Base-by-base conservation (phyloP, 768 basidiomycete species). In the Calocybe indica region DNA sequence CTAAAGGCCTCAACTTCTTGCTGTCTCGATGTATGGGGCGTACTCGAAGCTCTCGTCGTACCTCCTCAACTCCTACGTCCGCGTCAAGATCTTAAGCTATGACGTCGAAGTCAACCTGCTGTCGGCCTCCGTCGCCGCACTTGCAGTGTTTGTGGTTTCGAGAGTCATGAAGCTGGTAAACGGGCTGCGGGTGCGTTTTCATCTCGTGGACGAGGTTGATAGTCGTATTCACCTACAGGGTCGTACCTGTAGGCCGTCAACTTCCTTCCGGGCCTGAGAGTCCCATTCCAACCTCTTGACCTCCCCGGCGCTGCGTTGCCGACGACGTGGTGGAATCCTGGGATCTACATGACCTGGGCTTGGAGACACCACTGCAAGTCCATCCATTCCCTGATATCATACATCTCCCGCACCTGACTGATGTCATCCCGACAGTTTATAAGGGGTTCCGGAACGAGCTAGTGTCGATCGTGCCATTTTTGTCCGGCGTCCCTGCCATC, bases 241-340 rank as follows among this genome's bases (percentile, higher is more conserved):
- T 40, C 41, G 6, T 12, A 7, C 42, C 9, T 34, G 11, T 8
- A 75, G 75, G 55, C 54, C 35, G 63, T 72, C 3, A 65, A 57
- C 52, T 51, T 64, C 51, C 15, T 70, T 13, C 71, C 72, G 9
- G 73, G 73, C n/a, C 52, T 65, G 42, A 61, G 71, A 7, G 52
- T 71, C 22, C 66, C 71, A 1, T 73, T 75, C 53, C 62, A 66
- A 41, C 74, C 74, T 2, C 49, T 72, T 28, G 58, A 52, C 6
- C n/a, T 66, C 8, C 68, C 69, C 28, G 74, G 71, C 14, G 62
- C 60, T 1, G 2, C 67, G 1, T 43, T 74, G 0, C 72, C 72
- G 13, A 68, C 66, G 9, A 61, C 57, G 1, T 72, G 69, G 70
- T 75, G 70, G 71, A 75, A 73, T 49, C 66, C 68, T 5, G 69